phyloP scores from a whole-genome alignment of 2,329 filamentous ascomycete species.

The Alternaria hordeiaustralica region DNA sequence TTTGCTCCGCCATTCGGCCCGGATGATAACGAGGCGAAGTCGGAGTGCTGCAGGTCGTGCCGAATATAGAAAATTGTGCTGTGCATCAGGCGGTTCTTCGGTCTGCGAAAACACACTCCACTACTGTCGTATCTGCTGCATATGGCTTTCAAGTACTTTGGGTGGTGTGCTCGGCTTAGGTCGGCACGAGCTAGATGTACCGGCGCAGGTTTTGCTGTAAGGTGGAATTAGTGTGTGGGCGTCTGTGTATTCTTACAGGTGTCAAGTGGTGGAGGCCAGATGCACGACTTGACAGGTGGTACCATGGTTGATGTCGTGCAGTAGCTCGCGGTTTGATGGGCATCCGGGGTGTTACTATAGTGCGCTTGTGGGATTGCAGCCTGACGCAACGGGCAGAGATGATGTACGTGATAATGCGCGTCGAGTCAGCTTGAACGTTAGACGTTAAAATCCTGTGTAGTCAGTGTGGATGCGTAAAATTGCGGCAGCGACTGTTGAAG shows the following conservation, averaged over 20 bases:
- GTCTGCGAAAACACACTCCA: neutral
- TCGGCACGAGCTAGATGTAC: conserved; percentile 1
- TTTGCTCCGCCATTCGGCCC: conserved; percentile 6
- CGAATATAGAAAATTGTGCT: neutral
- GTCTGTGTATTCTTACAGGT: neutral
- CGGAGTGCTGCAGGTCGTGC: neutral
- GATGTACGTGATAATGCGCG: neutral
- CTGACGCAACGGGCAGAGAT: conserved; percentile 3
- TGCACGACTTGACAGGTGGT: neutral
- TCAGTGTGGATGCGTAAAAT: neutral
- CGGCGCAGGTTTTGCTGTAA: neutral
- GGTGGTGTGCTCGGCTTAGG: neutral
- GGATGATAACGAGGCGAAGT: conserved; percentile 3
- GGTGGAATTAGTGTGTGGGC: neutral
- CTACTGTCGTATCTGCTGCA: neutral
- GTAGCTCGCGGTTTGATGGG: conserved; percentile 8
- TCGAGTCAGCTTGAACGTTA: conserved; percentile 6
- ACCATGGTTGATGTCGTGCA: conserved; percentile 20
- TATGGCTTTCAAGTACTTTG: neutral
- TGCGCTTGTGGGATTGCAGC: neutral
- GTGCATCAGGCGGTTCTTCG: conserved; percentile 6
- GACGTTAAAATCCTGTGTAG: neutral
- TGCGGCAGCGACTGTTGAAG: conserved; percentile 3
- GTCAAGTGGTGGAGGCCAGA: neutral
- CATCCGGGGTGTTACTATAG: conserved; percentile 1